These are phyloP conservation scores for Gossypium davidsonii DNA, from an alignment of 441 rosid genomes.

Conservation along the genomic window DNA sequence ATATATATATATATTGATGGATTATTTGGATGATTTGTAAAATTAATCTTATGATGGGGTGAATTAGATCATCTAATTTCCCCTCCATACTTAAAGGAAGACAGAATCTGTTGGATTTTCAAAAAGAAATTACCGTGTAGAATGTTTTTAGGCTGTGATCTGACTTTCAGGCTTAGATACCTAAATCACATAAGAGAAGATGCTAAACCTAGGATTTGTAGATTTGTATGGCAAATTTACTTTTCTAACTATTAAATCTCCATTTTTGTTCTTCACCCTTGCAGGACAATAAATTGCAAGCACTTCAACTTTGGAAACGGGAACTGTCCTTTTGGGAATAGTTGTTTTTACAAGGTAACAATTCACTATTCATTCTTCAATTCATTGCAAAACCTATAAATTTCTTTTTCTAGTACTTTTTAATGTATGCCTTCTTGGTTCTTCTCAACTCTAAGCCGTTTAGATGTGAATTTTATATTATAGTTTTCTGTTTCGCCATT, in stretches of 20 bases:
- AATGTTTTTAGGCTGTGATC: not conserved
- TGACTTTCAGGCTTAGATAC: not conserved
- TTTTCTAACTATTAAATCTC: conserved; percentile 3
- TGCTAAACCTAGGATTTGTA: not conserved
- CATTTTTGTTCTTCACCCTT: conserved; percentile 3
- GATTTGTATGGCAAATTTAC: not conserved
- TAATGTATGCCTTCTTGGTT: not conserved
- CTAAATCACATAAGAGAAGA: not conserved
- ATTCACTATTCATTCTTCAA: not conserved
- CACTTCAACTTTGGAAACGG: conserved; percentile 47
- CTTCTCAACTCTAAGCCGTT: not conserved
- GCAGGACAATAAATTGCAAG: conserved; percentile 58
- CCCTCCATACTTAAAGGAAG: not conserved
- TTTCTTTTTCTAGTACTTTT: not conserved
- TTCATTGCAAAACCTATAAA: not conserved
- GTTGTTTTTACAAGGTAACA: conserved; percentile 92
- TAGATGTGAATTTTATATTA: not conserved
- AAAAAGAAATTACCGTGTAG: not conserved
- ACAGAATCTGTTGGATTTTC: not conserved
- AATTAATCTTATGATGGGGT: not conserved
- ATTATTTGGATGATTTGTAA: not conserved
- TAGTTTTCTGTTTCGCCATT: not conserved
- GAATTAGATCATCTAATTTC: not conserved
- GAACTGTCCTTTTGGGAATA: conserved; percentile 81
- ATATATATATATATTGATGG: not conserved